phyloP scores from a whole-genome alignment of 2,329 filamentous ascomycete species.

The Diaporthe aspalathi region DNA sequence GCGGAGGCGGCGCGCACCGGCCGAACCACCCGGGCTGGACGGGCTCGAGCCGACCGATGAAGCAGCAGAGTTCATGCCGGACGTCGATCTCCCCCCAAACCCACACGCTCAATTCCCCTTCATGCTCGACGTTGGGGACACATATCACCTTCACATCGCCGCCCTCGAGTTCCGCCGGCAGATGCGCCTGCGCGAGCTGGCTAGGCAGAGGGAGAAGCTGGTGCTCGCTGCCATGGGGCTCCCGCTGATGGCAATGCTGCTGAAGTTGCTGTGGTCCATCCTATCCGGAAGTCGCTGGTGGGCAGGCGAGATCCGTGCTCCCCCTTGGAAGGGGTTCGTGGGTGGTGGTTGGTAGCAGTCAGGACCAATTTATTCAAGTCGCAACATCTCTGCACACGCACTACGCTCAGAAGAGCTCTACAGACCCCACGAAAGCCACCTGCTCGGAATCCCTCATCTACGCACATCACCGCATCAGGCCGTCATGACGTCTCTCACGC shows the following conservation, averaged over 20 bases:
- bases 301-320: not conserved
- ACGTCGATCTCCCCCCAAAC: not conserved
- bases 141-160: conserved; percentile 19
- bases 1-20: not conserved
- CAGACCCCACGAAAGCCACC: not conserved
- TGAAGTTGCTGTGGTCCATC: conserved; percentile 17
- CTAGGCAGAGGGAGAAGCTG: conserved; percentile 16
- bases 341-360: conserved; percentile 8
- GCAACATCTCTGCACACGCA: not conserved
- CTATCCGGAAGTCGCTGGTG: not conserved
- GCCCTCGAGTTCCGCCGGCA: conserved; percentile 9
- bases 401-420: not conserved
- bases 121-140: not conserved
- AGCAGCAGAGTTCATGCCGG: not conserved
- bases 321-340: conserved; percentile 9
- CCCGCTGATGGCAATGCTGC: not conserved
- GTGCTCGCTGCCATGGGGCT: conserved; percentile 20
- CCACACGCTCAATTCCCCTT: not conserved
- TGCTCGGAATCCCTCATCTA: not conserved
- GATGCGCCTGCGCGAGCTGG: not conserved
- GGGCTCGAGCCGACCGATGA: not conserved
- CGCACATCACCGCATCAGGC: not conserved
- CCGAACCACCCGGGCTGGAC: not conserved
- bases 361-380: not conserved
- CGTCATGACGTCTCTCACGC: conserved; percentile 36